A percentile compares a stretch with the other conserved stretches of the same genome.
These are phyloP conservation scores for Tuber melanosporum DNA, from an alignment of 495 filamentous ascomycete genomes.

Conservation along the genomic window DNA sequence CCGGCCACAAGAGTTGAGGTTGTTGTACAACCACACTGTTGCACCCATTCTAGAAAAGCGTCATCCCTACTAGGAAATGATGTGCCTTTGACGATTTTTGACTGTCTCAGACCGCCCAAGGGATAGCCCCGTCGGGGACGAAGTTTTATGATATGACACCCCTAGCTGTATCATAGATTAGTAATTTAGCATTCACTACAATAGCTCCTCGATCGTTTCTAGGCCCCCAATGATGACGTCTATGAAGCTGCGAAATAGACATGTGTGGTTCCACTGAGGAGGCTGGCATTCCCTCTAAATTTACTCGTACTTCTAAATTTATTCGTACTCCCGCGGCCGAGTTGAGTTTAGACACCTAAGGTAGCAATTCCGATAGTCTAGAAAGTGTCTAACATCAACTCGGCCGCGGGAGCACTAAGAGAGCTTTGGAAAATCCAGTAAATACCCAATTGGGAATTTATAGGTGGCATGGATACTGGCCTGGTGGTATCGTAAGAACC, in stretches of 20 bases:
- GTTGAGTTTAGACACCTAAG: no score
- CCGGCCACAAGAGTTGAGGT: no score
- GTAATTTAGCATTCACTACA: no score
- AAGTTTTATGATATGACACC: not conserved
- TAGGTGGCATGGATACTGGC: not conserved
- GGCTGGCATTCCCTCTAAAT: not conserved
- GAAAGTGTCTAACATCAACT: no score
- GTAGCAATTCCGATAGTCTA: no score
- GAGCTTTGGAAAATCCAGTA: not conserved
- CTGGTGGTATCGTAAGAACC: not conserved
- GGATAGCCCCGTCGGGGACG: not conserved
- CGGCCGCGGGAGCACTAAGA: not conserved
- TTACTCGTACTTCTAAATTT: no score
- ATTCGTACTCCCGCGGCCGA: no score
- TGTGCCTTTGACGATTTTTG: no score
- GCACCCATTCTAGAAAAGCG: no score
- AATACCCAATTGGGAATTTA: not conserved
- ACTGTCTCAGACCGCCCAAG: no score
- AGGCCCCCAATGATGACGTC: not conserved
- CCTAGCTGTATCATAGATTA: not conserved
- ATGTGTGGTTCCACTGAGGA: not conserved
- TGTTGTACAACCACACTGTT: no score
- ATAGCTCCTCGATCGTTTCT: not conserved
- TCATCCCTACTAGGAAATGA: no score
- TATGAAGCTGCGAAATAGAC: not conserved